A percentile compares a stretch with the other conserved stretches of the same genome.
Evolutionary conservation across 1,284 basidiomycete species (phyloP).

Genomic region (Cerioporus squamosus): DNA sequence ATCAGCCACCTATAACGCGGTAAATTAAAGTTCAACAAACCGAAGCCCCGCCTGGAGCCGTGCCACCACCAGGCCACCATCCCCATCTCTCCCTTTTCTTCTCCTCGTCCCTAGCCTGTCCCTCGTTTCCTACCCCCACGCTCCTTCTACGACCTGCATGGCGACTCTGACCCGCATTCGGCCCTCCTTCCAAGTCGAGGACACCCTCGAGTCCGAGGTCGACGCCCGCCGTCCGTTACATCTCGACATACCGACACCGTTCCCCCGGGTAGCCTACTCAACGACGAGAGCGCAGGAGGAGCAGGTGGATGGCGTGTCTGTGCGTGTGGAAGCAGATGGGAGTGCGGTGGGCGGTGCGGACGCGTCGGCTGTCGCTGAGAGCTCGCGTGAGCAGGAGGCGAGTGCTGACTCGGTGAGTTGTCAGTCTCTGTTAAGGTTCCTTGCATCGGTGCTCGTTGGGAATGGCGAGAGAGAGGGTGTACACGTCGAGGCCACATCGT

Average conservation of each 20-base stretch:
- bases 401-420: not conserved
- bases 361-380: not conserved
- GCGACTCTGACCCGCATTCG: conserved; percentile 29
- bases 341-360: not conserved
- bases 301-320: not conserved
- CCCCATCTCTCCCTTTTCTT: too few species aligned
- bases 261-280: conserved; percentile 28
- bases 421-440: not conserved
- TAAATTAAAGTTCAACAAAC: too few species aligned
- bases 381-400: not conserved
- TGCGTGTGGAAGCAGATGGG: not conserved
- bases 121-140: not conserved
- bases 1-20: too few species aligned
- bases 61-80: too few species aligned
- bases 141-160: conserved; percentile 22
- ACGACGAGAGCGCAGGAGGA: not conserved
- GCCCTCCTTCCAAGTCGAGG: conserved; percentile 6
- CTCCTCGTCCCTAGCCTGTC: too few species aligned
- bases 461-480: not conserved
- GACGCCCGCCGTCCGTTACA: conserved; percentile 19
- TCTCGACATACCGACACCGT: conserved; percentile 39
- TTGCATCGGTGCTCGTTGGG: not conserved
- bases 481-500: too few species aligned
- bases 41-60: too few species aligned
- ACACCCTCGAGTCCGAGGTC: not conserved